phyloP scores from a whole-genome alignment of 2,329 filamentous ascomycete species.

The Blumeriella jaapii region DNA sequence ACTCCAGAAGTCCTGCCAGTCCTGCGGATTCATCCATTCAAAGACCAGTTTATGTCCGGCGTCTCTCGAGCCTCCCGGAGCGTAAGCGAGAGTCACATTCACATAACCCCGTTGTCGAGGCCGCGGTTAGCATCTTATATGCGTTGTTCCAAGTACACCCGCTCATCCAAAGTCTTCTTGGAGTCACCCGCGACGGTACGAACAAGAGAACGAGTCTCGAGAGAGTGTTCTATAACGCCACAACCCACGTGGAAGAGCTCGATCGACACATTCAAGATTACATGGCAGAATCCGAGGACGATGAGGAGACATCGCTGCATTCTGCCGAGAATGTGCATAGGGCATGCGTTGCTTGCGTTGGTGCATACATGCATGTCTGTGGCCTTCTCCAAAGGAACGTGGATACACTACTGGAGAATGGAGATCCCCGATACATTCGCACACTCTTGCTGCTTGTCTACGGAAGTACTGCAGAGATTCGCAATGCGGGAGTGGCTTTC shows the following conservation, averaged over 20 bases:
- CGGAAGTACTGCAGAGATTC: constrained; percentile 56
- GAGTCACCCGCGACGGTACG: constrained; percentile 47
- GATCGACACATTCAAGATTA: constrained; percentile 54
- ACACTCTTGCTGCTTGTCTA: constrained; percentile 52
- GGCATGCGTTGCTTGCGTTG: constrained; percentile 51
- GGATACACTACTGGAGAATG: constrained; percentile 52
- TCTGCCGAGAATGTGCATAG: constrained; percentile 54
- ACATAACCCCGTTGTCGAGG: constrained; percentile 50
- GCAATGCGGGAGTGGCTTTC: constrained; percentile 26
- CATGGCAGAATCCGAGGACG: constrained; percentile 39
- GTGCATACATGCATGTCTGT: constrained; percentile 55
- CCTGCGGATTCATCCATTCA: constrained; percentile 46
- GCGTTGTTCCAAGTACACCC: constrained; percentile 58
- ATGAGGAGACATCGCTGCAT: constrained; percentile 35
- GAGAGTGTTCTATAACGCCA: constrained; percentile 57
- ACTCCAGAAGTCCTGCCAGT: constrained; percentile 40
- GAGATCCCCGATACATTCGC: constrained; percentile 55
- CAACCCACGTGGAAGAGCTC: constrained; percentile 52
- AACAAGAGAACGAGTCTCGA: constrained; percentile 52
- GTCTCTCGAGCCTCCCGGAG: constrained; percentile 50
- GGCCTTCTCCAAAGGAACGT: constrained; percentile 49
- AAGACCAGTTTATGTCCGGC: constrained; percentile 48
- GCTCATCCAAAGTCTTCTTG: constrained; percentile 54
- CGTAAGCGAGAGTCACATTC: constrained; percentile 49
- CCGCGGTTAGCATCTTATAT: constrained; percentile 55